Evolutionary conservation across 2,329 filamentous ascomycete species (phyloP), one percentile per base, ranked within the genome.

Genomic region (Diaporthe batatas): DNA sequence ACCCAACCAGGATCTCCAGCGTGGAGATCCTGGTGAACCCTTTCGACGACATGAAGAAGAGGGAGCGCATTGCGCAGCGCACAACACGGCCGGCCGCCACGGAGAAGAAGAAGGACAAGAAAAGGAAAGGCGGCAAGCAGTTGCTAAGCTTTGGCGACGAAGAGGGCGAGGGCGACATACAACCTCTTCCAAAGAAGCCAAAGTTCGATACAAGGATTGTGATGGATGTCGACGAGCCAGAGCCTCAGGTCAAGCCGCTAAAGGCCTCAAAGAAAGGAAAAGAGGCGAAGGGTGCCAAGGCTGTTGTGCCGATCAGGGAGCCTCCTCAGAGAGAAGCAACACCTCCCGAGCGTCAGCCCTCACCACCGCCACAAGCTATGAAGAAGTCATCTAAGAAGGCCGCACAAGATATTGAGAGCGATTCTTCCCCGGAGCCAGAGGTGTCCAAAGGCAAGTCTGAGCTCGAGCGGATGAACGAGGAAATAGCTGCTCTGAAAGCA

Each of bases 141-240:
- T 83, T 96, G 32, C 82, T 96, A 44, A 96, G 93, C 78, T 96
- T 96, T 81, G 93, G 89, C 0, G 92, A 93, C 44, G 91, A 91
- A 6, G 93, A 92, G 71, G 91, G 88, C 2, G 90, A 87, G 7
- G 86, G 80, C 3, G 89, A 88, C 11, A 83, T 85, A 4, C 82
- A 86, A 39, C 91, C 91, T 0, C 84, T 92, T 1, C 79, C 90
- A 32, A 95, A 95, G 80, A 95, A 94, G 81, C 86, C 90, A 32
- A 96, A 95, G 80, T 95, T 93, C 77, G 94, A 96, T 78, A 91
- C 92, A 1, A 90, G 93, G 76, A 89, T 96, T 65, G 91, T 94
- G 23, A 90, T 89, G 81, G 88, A 89, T 44, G 82, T 83, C 42
- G 85, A 86, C 12, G 78, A 79, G 54, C 71, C 76, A 12, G 72